Conservation (phyloP, 768 basidiomycete species). For the Mycena indigotica region DNA sequence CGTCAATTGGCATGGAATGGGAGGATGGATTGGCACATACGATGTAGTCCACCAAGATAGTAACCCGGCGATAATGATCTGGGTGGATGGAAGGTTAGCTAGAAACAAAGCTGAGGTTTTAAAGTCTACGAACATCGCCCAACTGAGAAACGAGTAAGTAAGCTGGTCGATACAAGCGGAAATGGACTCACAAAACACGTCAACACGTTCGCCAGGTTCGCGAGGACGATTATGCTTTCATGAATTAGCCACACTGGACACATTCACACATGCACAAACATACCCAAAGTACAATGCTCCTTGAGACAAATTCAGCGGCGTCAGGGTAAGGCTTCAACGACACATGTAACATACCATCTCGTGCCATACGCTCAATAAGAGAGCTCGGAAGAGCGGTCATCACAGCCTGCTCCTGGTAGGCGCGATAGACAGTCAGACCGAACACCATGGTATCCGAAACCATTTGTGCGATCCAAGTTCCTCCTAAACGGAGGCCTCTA, state of each 20-base stretch:
- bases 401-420: not conserved
- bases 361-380: conserved; percentile 10
- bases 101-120: not conserved
- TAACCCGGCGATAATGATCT: conserved; percentile 15
- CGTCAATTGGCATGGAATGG: not conserved
- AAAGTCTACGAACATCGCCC: conserved; percentile 7
- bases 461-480: conserved; percentile 14
- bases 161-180: not conserved
- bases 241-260: not conserved
- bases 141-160: not conserved
- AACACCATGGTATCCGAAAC: conserved; percentile 7
- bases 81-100: not conserved
- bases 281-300: conserved; percentile 22
- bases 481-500: not conserved
- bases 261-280: not conserved
- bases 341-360: conserved; percentile 17
- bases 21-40: not conserved
- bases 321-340: too few species aligned
- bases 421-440: conserved; percentile 12
- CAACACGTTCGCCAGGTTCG: conserved; percentile 15
- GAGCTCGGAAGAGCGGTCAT: conserved; percentile 1
- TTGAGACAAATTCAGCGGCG: not conserved
- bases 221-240: conserved; percentile 17
- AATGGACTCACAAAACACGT: conserved; percentile 8
- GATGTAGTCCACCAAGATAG: conserved; percentile 20